These are phyloP conservation scores for Plenodomus biglobosus DNA, from an alignment of 2,329 filamentous ascomycete species.

Conservation along the genomic window DNA sequence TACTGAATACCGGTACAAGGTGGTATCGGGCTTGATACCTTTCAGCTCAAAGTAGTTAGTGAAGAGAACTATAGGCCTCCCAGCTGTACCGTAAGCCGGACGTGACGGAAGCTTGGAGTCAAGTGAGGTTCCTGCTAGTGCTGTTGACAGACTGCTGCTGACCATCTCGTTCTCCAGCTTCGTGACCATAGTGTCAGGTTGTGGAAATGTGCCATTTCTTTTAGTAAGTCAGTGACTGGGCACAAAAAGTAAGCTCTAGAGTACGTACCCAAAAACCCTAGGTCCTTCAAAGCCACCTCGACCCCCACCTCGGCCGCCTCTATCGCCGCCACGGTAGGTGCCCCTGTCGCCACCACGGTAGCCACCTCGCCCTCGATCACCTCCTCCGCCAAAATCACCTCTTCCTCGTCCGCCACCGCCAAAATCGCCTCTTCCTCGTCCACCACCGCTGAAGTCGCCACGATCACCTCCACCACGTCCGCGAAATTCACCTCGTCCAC, in stretches of 20 bases:
- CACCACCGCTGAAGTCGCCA: slow-evolving; percentile 17
- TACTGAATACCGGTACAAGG: slow-evolving; percentile 34
- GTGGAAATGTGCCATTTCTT: slow-evolving; percentile 36
- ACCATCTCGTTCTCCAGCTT: slow-evolving; percentile 37
- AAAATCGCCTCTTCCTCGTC: slow-evolving; percentile 14
- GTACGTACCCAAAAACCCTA: slow-evolving; percentile 30
- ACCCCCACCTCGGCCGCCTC: slow-evolving; percentile 15
- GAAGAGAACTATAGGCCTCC: slow-evolving; percentile 43
- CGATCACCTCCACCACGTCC: slow-evolving; percentile 19
- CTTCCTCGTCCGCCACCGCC: slow-evolving; percentile 22
- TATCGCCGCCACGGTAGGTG: slow-evolving; percentile 12
- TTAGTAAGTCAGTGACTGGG: slow-evolving; percentile 1
- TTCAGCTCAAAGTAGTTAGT: slow-evolving; percentile 49
- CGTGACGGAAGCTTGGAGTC: slow-evolving; percentile 27
- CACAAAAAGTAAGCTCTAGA: background rate
- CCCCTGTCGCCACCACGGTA: slow-evolving; percentile 16
- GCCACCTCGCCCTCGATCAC: slow-evolving; percentile 16
- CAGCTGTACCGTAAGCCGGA: slow-evolving; percentile 42
- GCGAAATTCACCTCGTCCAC: slow-evolving; percentile 25
- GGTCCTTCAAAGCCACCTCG: slow-evolving; percentile 14
- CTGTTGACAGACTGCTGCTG: slow-evolving; percentile 26
- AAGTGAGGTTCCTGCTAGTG: slow-evolving; percentile 25
- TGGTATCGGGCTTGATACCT: slow-evolving; percentile 18
- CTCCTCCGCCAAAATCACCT: slow-evolving; percentile 9
- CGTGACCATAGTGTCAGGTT: slow-evolving; percentile 33